Base-by-base conservation (phyloP, 495 filamentous ascomycete species). In the Hyaloscypha hepaticicola region DNA sequence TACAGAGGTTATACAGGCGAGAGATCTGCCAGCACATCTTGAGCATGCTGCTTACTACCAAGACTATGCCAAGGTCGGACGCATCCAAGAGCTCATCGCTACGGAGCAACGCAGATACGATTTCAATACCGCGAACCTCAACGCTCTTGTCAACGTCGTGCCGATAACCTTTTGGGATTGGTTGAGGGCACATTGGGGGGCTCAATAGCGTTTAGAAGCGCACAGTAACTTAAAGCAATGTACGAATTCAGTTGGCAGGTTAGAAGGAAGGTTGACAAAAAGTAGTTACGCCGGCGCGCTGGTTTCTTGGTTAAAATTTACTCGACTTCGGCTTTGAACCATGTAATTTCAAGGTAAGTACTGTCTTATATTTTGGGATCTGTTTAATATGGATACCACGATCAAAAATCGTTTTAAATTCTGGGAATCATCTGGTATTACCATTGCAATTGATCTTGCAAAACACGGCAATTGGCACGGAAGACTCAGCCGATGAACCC, bases 71-170 rank as follows among this genome's bases (percentile, higher is more conserved):
- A 69, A 65, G 21, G 65, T 62, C 27, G 58, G 58, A 16, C 63
- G 64, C 6, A 51, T 79, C 6, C 73, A 75, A 24, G 67, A 78
- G 27, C 73, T 82, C 29, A 78, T 83, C 48, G 82, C 79, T 26
- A 83, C 81, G 2, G 72, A 78, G 48, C 74, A 80, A 66, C 75
- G 78, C 2, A 71, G 76, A 24, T 83, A 81, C 70, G 79, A 82
- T 66, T 80, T 79, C 58, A 59, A 69, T 1, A 55, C 72, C n/a
- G 71, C 77, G 14, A 80, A 74, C 67, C 75, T 82, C 50, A 81
- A 81, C 56, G 21, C 64, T 5, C 57, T 73, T 48, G 77, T 79
- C 26, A 72, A 76, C 52, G 64, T 82, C 21, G 67, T 61, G 26
- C 74, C 79, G 19, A 72, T 68, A n/a, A 51, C 65, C 8, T 82